phyloP scores from a whole-genome alignment of 306 rosid species.

The Fragaria iinumae region DNA sequence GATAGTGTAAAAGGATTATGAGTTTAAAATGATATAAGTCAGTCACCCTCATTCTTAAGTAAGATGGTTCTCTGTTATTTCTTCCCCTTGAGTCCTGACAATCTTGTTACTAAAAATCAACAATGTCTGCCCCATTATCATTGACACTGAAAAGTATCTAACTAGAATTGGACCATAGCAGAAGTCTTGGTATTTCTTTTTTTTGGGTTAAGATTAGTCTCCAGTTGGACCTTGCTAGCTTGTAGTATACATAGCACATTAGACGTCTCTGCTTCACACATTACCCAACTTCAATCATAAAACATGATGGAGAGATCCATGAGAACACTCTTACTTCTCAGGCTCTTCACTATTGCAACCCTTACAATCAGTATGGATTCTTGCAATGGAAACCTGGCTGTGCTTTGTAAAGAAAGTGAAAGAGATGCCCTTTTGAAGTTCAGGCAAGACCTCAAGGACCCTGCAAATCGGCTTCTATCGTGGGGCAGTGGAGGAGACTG shows the following conservation, averaged over 20 bases:
- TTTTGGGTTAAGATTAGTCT: too few relatives aligned
- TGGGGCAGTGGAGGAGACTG: slow-evolving; percentile 6
- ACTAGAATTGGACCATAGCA: too few relatives aligned
- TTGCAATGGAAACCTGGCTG: not conserved
- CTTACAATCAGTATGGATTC: not conserved
- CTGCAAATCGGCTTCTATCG: not conserved
- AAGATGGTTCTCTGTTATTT: too few relatives aligned
- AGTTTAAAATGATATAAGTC: too few relatives aligned
- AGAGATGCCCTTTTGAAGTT: not conserved
- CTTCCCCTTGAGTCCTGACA: too few relatives aligned
- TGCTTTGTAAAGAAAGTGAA: not conserved
- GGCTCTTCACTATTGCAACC: not conserved
- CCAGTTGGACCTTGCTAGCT: too few relatives aligned
- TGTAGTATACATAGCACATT: not conserved
- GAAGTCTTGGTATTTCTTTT: too few relatives aligned
- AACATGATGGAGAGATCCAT: not conserved
- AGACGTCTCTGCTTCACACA: not conserved
- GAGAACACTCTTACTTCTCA: not conserved
- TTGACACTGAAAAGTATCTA: too few relatives aligned
- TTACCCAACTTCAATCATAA: not conserved
- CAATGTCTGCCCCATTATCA: too few relatives aligned
- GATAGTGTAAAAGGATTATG: too few relatives aligned
- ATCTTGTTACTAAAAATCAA: too few relatives aligned
- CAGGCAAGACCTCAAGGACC: not conserved
- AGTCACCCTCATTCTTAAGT: too few relatives aligned